Base-by-base conservation (phyloP, 441 rosid species). In the Breynia disticha region DNA sequence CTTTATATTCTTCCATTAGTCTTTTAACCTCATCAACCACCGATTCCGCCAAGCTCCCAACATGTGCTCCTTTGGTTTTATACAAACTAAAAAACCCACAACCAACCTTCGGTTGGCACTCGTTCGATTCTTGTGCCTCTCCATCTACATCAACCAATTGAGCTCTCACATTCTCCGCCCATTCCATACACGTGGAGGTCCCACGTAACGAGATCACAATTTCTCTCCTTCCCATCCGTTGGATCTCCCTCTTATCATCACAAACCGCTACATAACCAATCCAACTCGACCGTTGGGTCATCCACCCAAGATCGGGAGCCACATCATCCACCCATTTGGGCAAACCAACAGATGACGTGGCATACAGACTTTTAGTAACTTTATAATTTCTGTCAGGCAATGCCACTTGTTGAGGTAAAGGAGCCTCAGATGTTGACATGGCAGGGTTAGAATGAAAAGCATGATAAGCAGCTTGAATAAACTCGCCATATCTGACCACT, bases 121-220 rank as follows among this genome's bases (percentile, higher is more conserved):
- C 66, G 46, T 19, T 19, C 57, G 60, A 60, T 38, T 75, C 74
- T 0, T 74, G 35, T n/a, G n/a, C n/a, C n/a, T n/a, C 32, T 32
- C 61, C 57, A 13, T 71, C 67, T 38, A 79, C 65, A 32, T 67
- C 73, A 0, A 80, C 71, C 28, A 87, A 74, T 12, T 78, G 71
- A 54, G 96, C 96, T 46, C 90, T 81, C 47, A 87, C 66, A 19
- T 87, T 87, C 66, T 87, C 96, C 22, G 83, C 78, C 96, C 96
- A 87, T 50, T 87, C 96, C 2, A 84, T 78, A 65, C 93, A 76
- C 28, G 96, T 87, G 60, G 81, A 72, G 1, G 96, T 87, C 21
- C 96, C 96, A 0, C 96, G 79, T 35, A 68, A 65, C 0, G 96
- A 77, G 46, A 87, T 80, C 39, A 87, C 80, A 0, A 84, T 72